Percentiles rank a stretch among this genome's conserved stretches.
Evolutionary conservation across 345 rosid genomes (phyloP).

Genomic region (Populus euphratica): DNA sequence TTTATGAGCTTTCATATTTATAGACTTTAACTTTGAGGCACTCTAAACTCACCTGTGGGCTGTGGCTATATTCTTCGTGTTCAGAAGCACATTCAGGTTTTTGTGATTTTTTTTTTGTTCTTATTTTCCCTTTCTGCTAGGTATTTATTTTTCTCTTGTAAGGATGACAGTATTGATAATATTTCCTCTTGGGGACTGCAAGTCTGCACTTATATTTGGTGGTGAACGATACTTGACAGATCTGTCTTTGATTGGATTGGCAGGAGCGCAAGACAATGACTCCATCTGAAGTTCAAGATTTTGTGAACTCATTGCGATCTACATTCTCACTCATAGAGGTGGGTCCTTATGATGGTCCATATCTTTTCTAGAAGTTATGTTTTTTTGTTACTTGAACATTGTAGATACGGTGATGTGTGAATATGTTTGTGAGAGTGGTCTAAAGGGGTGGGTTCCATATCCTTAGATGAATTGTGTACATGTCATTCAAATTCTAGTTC

Average conservation of each 20-base stretch:
- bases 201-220: background rate
- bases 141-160: background rate
- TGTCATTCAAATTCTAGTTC: background rate
- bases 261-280: slow-evolving; percentile 87
- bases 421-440: background rate
- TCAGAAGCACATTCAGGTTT: background rate
- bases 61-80: background rate
- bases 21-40: background rate
- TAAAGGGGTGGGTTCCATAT: background rate
- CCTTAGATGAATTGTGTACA: background rate
- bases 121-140: background rate
- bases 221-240: slow-evolving; percentile 9
- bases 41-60: background rate
- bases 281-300: slow-evolving; percentile 64
- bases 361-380: background rate
- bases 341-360: background rate
- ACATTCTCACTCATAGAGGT: slow-evolving; percentile 81
- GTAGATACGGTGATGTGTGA: background rate
- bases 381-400: background rate
- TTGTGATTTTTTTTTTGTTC: background rate
- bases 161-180: background rate
- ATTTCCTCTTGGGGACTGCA: background rate
- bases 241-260: slow-evolving; percentile 29
- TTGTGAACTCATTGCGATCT: slow-evolving; percentile 67
- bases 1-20: background rate